Conservation (phyloP, 352 stramenopile species). For the Phytophthora rubi region DNA sequence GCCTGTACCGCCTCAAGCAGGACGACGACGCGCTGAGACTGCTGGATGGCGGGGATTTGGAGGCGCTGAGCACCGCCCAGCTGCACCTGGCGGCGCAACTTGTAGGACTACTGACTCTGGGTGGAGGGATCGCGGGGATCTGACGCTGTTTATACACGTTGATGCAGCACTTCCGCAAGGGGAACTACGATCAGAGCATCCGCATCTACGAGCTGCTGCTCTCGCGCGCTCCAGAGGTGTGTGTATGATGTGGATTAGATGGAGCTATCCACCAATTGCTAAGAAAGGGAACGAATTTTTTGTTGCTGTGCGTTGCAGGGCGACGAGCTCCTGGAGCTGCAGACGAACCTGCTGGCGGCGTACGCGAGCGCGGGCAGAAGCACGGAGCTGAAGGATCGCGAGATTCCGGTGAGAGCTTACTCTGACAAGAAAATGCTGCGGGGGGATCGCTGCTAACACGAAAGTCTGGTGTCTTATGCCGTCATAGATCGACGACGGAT, state of each 20-base stretch:
- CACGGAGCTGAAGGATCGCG: conserved; percentile 55
- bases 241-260: not conserved
- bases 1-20: conserved; percentile 82
- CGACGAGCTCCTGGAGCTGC: conserved; percentile 80
- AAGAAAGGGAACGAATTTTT: not conserved
- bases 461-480: conserved; percentile 8
- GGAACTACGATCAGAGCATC: conserved; percentile 70
- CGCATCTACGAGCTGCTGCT: conserved; percentile 80
- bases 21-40: conserved; percentile 68
- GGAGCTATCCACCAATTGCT: not conserved
- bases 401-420: conserved; percentile 51
- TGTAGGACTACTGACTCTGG: conserved; percentile 33
- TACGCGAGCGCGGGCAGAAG: conserved; percentile 70
- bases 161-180: conserved; percentile 69
- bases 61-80: conserved; percentile 48
- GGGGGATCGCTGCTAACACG: conserved; percentile 1
- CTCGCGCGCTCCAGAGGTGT: conserved; percentile 45
- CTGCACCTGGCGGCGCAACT: conserved; percentile 77
- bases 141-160: conserved; percentile 1
- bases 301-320: conserved; percentile 44
- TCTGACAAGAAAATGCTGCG: not conserved
- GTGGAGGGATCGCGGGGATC: not conserved
- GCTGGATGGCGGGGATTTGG: conserved; percentile 34
- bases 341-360: conserved; percentile 78
- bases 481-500: conserved; percentile 70